These are phyloP conservation scores for Ceratobasidium sp. DNA, from an alignment of 1,284 basidiomycete genomes.

Conservation along the genomic window DNA sequence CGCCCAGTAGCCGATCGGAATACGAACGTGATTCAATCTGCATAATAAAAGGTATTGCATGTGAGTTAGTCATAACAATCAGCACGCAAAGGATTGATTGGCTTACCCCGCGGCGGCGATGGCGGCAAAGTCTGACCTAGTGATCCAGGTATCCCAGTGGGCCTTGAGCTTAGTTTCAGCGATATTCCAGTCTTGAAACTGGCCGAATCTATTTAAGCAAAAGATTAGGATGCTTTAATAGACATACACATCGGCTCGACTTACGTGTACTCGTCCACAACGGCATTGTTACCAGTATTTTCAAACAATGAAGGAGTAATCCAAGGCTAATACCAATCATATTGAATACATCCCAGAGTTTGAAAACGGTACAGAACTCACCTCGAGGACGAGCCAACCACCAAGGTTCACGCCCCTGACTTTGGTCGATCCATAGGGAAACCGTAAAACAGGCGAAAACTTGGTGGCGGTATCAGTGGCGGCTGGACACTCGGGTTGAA, in stretches of 20 bases:
- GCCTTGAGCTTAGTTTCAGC: constrained; percentile 64
- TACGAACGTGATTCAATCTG: constrained; percentile 47
- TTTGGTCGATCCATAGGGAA: constrained; percentile 44
- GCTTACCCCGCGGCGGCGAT: constrained; percentile 42
- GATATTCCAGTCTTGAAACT: constrained; percentile 55
- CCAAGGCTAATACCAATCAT: constrained; percentile 67
- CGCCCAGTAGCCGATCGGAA: constrained; percentile 94
- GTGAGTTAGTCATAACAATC: not conserved
- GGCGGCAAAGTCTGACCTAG: constrained; percentile 72
- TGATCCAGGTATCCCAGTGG: constrained; percentile 88
- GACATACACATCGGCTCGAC: constrained; percentile 62
- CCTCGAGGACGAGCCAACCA: constrained; percentile 72
- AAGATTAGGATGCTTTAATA: not conserved
- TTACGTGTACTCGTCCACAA: constrained; percentile 87
- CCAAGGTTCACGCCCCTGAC: constrained; percentile 69
- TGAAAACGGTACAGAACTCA: constrained; percentile 5
- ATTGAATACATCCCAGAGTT: not conserved
- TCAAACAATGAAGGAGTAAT: constrained; percentile 85
- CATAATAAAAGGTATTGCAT: not conserved
- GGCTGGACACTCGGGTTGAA: not conserved
- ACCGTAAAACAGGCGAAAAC: constrained; percentile 32
- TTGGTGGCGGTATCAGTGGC: constrained; percentile 16
- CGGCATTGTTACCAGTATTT: constrained; percentile 60
- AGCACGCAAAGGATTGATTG: not conserved
- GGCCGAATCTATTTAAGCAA: constrained; percentile 61